phyloP scores from a whole-genome alignment of 768 basidiomycete genomes.

The Tricholoma saponaceum region DNA sequence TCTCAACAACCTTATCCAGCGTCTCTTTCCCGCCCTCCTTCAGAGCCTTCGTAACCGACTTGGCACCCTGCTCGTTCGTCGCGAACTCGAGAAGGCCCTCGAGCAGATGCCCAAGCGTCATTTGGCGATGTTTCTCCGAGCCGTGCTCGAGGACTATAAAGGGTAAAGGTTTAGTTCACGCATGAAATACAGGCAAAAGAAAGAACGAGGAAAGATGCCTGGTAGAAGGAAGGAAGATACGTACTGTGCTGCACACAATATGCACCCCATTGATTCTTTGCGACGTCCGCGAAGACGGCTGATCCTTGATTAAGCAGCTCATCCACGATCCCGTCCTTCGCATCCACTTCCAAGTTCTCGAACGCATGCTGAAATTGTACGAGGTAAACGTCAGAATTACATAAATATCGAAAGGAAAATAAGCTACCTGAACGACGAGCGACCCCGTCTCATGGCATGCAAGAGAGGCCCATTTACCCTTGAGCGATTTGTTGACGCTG shows the following conservation, averaged over 20 bases:
- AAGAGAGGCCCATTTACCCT: slow-evolving; percentile 85
- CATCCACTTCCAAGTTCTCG: slow-evolving; percentile 78
- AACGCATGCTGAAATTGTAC: slow-evolving; percentile 60
- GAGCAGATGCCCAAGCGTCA: slow-evolving; percentile 77
- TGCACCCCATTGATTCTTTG: slow-evolving; percentile 87
- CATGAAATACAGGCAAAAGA: not conserved
- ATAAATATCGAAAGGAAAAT: not conserved
- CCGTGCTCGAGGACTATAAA: slow-evolving; percentile 78
- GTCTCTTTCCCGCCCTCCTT: slow-evolving; percentile 82
- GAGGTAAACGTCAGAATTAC: not conserved
- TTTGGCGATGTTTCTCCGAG: slow-evolving; percentile 65
- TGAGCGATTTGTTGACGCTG: slow-evolving; percentile 84
- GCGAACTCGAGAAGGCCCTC: slow-evolving; percentile 75
- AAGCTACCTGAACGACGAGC: slow-evolving; percentile 76
- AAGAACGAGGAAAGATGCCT: too few species aligned
- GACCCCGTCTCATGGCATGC: slow-evolving; percentile 91
- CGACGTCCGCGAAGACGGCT: slow-evolving; percentile 65
- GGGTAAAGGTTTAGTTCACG: not conserved
- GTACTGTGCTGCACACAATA: slow-evolving; percentile 84
- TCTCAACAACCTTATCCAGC: slow-evolving; percentile 65
- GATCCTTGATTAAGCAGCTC: slow-evolving; percentile 76
- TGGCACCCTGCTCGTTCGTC: slow-evolving; percentile 82
- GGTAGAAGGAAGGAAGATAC: slow-evolving; percentile 23
- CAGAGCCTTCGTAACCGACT: slow-evolving; percentile 81
- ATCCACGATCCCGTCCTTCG: slow-evolving; percentile 81